Percentiles rank a stretch among this genome's conserved stretches.
Evolutionary conservation across 1,139 yeast species (phyloP).

Genomic region (Taiozyma sp.): DNA sequence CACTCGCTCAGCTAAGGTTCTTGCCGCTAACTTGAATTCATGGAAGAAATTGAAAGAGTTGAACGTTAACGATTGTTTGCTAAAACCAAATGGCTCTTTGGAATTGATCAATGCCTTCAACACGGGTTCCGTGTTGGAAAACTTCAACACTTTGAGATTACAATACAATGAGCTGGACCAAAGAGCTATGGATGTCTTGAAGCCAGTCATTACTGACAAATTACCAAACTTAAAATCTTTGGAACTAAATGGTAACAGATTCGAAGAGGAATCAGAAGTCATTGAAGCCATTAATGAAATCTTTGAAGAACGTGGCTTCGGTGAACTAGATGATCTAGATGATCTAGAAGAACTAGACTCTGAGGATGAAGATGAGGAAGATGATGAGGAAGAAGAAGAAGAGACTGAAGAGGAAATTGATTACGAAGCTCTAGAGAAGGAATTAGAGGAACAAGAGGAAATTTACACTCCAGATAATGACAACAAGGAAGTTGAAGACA

Average conservation of each 20-base stretch:
- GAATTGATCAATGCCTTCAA: slow-evolving; percentile 44
- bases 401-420: slow-evolving; percentile 39
- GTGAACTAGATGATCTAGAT: slow-evolving; percentile 86
- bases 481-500: slow-evolving; percentile 46
- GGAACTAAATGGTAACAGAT: slow-evolving; percentile 90
- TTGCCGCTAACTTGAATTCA: slow-evolving; percentile 49
- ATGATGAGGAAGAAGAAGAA: slow-evolving; percentile 47
- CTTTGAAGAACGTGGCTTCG: slow-evolving; percentile 69
- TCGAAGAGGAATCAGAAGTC: slow-evolving; percentile 68
- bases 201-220: slow-evolving; percentile 43
- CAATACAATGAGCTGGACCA: slow-evolving; percentile 88
- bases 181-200: slow-evolving; percentile 53
- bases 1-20: slow-evolving; percentile 67
- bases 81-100: slow-evolving; percentile 71
- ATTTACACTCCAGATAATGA: slow-evolving; percentile 29
- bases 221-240: slow-evolving; percentile 57
- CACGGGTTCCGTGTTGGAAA: slow-evolving; percentile 31
- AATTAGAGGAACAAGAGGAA: slow-evolving; percentile 37
- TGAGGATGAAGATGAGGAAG: slow-evolving; percentile 69
- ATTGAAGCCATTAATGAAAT: slow-evolving; percentile 49
- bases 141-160: slow-evolving; percentile 56
- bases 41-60: slow-evolving; percentile 67
- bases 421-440: slow-evolving; percentile 44
- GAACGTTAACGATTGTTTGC: slow-evolving; percentile 82
- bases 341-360: slow-evolving; percentile 89